These are phyloP conservation scores for Ganoderma multipileum DNA, from an alignment of 1,284 basidiomycete species.

Conservation along the genomic window DNA sequence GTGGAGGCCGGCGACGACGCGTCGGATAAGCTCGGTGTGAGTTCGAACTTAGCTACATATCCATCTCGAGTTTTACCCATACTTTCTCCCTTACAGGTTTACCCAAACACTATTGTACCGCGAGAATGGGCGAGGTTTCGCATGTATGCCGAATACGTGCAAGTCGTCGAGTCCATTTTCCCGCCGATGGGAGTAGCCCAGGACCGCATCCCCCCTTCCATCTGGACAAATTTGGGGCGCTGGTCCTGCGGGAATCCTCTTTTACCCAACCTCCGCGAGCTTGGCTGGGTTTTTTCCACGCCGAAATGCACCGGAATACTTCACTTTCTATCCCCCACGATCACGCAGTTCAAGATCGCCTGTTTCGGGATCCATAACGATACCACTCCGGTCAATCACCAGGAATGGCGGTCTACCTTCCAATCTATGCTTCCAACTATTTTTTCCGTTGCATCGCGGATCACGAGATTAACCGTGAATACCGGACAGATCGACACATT, in stretches of 20 bases:
- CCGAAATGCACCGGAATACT: conserved; percentile 5
- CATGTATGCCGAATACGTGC: background rate
- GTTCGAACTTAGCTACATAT: background rate
- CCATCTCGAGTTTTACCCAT: background rate
- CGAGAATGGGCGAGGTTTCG: background rate
- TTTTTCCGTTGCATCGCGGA: background rate
- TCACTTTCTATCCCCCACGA: background rate
- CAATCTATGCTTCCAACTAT: background rate
- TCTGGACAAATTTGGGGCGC: background rate
- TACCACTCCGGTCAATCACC: background rate
- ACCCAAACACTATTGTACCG: background rate
- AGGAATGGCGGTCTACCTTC: background rate
- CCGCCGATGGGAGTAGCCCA: background rate
- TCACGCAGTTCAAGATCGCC: conserved; percentile 2
- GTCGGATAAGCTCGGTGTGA: background rate
- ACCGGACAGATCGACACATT: conserved; percentile 2
- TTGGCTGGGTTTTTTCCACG: background rate
- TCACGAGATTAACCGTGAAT: background rate
- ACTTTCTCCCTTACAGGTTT: background rate
- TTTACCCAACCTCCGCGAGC: conserved; percentile 2
- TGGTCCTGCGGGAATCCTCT: background rate
- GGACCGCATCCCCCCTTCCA: background rate
- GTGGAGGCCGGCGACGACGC: background rate
- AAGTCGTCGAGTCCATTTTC: background rate
- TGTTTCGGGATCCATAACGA: background rate